phyloP scores from a whole-genome alignment of 78 protist species.

The Salpingoeca rosetta region DNA sequence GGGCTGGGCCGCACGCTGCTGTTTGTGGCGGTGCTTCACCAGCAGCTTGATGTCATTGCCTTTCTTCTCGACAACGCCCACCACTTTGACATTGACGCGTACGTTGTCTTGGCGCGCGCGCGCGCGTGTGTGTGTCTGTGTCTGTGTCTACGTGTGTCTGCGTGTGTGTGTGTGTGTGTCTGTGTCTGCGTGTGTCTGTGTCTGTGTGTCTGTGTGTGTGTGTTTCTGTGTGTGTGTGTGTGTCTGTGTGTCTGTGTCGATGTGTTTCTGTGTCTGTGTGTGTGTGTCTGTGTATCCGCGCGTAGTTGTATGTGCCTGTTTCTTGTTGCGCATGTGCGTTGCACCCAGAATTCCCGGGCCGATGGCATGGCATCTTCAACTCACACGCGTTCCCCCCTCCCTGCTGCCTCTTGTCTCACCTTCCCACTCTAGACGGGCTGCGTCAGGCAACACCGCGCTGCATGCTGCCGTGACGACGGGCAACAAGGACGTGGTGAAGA shows the following conservation, averaged over 20 bases:
- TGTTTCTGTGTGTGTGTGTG: neutral
- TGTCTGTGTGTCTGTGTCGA: no score
- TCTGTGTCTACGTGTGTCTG: no score
- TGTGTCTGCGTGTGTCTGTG: no score
- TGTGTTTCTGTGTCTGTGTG: no score
- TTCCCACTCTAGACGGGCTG: neutral
- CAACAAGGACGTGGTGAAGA: neutral
- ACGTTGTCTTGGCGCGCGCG: neutral
- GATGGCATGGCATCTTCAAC: no score
- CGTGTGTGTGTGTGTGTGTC: no score
- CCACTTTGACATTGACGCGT: neutral
- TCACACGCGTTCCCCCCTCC: neutral
- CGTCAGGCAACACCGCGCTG: neutral
- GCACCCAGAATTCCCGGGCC: no score
- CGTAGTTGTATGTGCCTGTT: neutral
- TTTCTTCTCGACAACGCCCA: neutral
- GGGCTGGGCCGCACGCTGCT: neutral
- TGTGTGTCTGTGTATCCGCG: neutral
- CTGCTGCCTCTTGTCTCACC: neutral
- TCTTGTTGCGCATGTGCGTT: no score
- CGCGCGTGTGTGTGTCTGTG: no score
- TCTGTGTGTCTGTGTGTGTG: neutral
- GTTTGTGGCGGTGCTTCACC: neutral
- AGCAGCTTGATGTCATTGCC: neutral
- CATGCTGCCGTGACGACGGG: neutral